phyloP scores from a whole-genome alignment of 1,284 basidiomycete species.

The Apiotrichum laibachii region DNA sequence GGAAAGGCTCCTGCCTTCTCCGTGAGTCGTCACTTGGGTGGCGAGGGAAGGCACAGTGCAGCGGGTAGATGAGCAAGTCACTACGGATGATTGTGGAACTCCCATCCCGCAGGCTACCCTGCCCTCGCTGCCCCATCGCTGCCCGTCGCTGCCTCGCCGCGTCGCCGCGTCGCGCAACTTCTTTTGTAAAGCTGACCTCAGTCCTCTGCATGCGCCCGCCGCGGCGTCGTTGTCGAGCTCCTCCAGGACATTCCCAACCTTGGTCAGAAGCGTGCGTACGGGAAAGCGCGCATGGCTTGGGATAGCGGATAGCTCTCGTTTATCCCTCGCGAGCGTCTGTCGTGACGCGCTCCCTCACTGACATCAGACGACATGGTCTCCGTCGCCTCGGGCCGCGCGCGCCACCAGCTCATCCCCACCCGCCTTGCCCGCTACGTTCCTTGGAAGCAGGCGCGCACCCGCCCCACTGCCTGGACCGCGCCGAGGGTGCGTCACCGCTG shows the following conservation, averaged over 20 bases:
- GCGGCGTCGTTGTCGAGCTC: conserved; percentile 37
- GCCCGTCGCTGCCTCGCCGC: neutral
- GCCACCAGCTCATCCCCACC: conserved; percentile 36
- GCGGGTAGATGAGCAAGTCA: too few relatives aligned
- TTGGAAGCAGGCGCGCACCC: conserved; percentile 19
- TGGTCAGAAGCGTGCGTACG: conserved; percentile 23
- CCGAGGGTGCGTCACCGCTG: neutral
- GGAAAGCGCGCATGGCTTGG: conserved; percentile 57
- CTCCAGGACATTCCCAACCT: conserved; percentile 35
- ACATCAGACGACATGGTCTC: conserved; percentile 52
- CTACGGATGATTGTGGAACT: too few relatives aligned
- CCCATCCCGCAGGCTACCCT: too few relatives aligned
- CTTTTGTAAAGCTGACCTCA: conserved; percentile 1
- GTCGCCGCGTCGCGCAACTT: neutral
- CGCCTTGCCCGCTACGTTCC: conserved; percentile 35
- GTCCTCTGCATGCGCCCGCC: conserved; percentile 22
- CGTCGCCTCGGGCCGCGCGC: conserved; percentile 36
- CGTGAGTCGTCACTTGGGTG: conserved; percentile 4
- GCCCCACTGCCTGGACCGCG: neutral
- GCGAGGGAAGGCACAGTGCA: neutral
- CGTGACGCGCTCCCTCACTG: conserved; percentile 50
- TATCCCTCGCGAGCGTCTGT: too few relatives aligned
- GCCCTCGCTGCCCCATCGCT: too few relatives aligned
- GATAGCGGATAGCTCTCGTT: conserved; percentile 47
- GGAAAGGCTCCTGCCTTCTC: conserved; percentile 19